Conservation (phyloP, 2,329 filamentous ascomycete species). For the Microdochium bolleyi region DNA sequence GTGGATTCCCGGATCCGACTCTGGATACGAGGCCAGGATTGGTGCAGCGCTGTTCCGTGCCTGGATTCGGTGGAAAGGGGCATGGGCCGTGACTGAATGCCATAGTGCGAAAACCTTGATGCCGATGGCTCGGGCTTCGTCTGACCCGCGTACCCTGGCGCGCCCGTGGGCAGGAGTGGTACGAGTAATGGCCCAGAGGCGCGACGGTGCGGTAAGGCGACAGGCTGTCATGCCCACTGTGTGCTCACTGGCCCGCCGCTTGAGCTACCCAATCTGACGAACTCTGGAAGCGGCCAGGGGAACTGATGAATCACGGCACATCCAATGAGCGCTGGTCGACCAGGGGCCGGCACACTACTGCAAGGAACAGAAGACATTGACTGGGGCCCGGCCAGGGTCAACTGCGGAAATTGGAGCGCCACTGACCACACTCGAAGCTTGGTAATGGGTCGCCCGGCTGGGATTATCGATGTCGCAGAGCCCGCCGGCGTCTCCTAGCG, state of each 20-base stretch:
- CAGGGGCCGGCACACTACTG: constrained; percentile 1
- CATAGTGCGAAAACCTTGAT: not conserved
- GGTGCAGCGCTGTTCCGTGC: not conserved
- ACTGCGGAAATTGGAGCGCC: constrained; percentile 14
- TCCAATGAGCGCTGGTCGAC: not conserved
- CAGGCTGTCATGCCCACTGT: not conserved
- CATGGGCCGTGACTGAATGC: not conserved
- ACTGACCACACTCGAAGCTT: constrained; percentile 8
- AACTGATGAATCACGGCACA: not conserved
- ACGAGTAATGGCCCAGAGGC: not conserved
- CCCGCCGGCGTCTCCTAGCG: not conserved
- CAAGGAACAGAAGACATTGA: constrained; percentile 2
- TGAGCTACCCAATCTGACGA: not conserved
- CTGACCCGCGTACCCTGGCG: not conserved
- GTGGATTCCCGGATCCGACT: not conserved
- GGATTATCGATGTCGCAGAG: not conserved
- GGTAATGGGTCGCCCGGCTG: not conserved
- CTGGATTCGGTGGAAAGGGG: not conserved
- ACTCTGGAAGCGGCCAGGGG: not conserved
- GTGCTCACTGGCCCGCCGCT: not conserved
- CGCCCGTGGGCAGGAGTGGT: not conserved
- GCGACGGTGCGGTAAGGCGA: not conserved
- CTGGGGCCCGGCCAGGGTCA: not conserved
- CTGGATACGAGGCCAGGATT: not conserved
- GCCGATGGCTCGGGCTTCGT: not conserved